Conservation (phyloP, 345 rosid genomes). For the Limnanthes douglasii region DNA sequence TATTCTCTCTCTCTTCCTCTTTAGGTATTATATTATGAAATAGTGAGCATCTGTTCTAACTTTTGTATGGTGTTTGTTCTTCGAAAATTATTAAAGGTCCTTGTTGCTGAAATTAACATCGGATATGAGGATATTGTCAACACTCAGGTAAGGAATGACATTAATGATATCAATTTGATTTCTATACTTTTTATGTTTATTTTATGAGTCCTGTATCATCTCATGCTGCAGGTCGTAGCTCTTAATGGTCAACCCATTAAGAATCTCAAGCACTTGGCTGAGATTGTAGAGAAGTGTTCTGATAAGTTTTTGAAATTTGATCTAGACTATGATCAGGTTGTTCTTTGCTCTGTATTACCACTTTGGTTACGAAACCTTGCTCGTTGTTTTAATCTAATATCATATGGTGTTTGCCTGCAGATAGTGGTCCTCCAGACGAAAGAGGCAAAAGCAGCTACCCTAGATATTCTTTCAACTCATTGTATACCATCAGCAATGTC, state of each 20-base stretch:
- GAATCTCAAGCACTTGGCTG: conserved; percentile 48
- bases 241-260: conserved; percentile 53
- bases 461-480: conserved; percentile 43
- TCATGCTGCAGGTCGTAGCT: conserved; percentile 24
- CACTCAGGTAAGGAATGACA: conserved; percentile 29
- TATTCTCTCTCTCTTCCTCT: conserved; percentile 6
- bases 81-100: conserved; percentile 24
- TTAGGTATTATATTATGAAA: not conserved
- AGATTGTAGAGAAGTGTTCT: conserved; percentile 44
- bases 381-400: not conserved
- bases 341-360: conserved; percentile 3
- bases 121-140: conserved; percentile 69
- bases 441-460: conserved; percentile 43
- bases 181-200: not conserved
- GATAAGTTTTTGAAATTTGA: conserved; percentile 52
- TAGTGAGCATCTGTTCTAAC: conserved; percentile 3
- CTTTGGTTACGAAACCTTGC: not conserved
- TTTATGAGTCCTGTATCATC: not conserved
- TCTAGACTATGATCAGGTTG: conserved; percentile 46
- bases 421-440: conserved; percentile 35
- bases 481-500: conserved; percentile 59
- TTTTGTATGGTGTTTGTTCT: not conserved
- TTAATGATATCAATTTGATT: too few species aligned
- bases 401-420: conserved; percentile 14
- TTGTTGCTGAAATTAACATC: conserved; percentile 51